Base-by-base conservation (phyloP, 2,329 filamentous ascomycete genomes). In the Apiospora sp. region DNA sequence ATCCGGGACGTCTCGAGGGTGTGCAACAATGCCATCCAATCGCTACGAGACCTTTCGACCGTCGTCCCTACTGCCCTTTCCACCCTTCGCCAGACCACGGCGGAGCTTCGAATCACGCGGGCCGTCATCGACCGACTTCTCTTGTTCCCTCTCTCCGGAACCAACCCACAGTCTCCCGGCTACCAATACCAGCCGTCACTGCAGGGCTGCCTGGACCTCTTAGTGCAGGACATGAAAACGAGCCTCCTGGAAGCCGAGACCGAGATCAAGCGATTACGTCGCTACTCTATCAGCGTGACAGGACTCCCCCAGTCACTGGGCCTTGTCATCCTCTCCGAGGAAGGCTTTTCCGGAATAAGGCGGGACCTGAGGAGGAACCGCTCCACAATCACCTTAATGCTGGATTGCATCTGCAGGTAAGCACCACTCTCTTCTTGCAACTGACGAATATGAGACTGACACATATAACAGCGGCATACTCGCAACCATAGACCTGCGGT, bases 371-470 rank as follows among this genome's bases (percentile, higher is more conserved):
- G 75, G 30, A 75, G 71, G 68, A 77, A 76, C 67, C 73, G 75
- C 13, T 76, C 76, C 4, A 76, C 76, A 2, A 41, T 77, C n/a
- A 74, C 67, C 22, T 72, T 77, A 34, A 75, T 77, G 43, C 71
- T 77, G 27, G 76, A 77, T 70, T 77, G 76, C 72, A 71, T 76
- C 30, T 70, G 76, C 70, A 76, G 75, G 75, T 77, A 77, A 72
- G 72, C 7, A 30, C 4, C 6, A 64, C 7, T 14, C 24, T n/a
- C 8, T 43, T 8, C 71, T 58, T 4, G 6, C 16, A 8, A 14
- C 22, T 37, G 5, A 3, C 3, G 7, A 19, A 12, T 22, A 61
- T 4, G 16, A 3, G 44, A 48, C 22, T 69, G 24, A 16, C 22
- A 19, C 49, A 1, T 16, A 34, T 67, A 41, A 0, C 24, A 77